A percentile compares a stretch with the other conserved stretches of the same genome.
Evolutionary conservation across 192 early-diverging fungal species (phyloP).

Genomic region (Diversispora epigaea): DNA sequence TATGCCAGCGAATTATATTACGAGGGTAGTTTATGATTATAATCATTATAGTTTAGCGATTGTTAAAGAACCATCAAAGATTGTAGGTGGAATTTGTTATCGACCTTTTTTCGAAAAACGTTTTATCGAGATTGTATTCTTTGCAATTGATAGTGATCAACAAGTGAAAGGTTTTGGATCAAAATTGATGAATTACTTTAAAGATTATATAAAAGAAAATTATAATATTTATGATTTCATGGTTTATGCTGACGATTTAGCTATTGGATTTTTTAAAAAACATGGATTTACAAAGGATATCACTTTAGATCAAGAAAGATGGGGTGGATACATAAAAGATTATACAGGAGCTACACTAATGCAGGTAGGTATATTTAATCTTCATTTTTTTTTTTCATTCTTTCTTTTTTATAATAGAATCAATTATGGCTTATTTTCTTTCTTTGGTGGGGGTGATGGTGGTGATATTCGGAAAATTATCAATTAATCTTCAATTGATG

Average conservation of each 20-base stretch:
- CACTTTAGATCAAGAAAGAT: slow-evolving; percentile 84
- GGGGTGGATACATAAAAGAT: slow-evolving; percentile 99
- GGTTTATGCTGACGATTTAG: slow-evolving; percentile 99
- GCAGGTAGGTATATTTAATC: slow-evolving; percentile 56
- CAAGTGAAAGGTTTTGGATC: slow-evolving; percentile 99
- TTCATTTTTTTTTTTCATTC: slow-evolving; percentile 5
- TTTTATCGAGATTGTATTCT: slow-evolving; percentile 99
- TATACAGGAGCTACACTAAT: slow-evolving; percentile 98
- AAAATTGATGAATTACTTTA: slow-evolving; percentile 91
- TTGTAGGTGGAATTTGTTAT: slow-evolving; percentile 94
- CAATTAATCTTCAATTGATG: not conserved
- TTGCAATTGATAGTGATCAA: slow-evolving; percentile 84
- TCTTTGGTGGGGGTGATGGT: no score
- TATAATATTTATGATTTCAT: slow-evolving; percentile 83
- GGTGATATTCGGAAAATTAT: not conserved
- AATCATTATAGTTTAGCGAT: slow-evolving; percentile 86
- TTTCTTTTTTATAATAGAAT: slow-evolving; percentile 19
- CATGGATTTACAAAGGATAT: slow-evolving; percentile 99
- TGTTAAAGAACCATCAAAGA: slow-evolving; percentile 56
- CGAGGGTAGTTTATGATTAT: slow-evolving; percentile 92
- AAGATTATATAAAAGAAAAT: slow-evolving; percentile 82
- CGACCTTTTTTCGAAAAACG: slow-evolving; percentile 83
- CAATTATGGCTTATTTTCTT: not conserved
- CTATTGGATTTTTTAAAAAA: slow-evolving; percentile 98
- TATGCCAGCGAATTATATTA: slow-evolving; percentile 99